These are phyloP conservation scores for Phytophthora crassamura DNA, from an alignment of 352 stramenopile species.

Conservation along the genomic window DNA sequence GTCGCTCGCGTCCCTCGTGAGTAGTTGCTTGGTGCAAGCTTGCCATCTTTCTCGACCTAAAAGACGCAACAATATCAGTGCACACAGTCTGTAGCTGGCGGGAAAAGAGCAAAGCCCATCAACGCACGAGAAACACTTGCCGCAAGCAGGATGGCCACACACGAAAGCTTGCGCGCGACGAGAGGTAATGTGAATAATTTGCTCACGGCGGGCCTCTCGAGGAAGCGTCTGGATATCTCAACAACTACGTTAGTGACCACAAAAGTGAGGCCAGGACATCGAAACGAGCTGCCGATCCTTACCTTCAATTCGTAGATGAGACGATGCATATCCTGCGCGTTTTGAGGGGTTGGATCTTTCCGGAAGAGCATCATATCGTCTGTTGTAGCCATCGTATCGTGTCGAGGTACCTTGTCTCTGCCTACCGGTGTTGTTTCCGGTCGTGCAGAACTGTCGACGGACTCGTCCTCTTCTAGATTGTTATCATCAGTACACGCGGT, in stretches of 20 bases:
- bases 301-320: conserved; percentile 79
- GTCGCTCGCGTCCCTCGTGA: conserved; percentile 49
- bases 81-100: background rate
- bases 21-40: conserved; percentile 51
- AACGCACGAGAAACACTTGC: conserved; percentile 64
- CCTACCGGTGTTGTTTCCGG: conserved; percentile 23
- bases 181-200: conserved; percentile 57
- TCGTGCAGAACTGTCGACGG: conserved; percentile 5
- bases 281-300: background rate
- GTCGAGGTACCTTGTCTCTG: background rate
- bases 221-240: conserved; percentile 45
- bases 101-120: background rate
- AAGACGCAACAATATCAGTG: background rate
- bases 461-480: background rate
- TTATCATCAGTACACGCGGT: background rate
- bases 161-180: conserved; percentile 55
- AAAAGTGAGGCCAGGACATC: too few relatives aligned
- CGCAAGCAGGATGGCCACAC: conserved; percentile 60
- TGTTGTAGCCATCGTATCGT: background rate
- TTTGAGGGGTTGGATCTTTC: conserved; percentile 20
- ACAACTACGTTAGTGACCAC: background rate
- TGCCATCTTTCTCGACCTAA: conserved; percentile 55
- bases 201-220: conserved; percentile 45
- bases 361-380: conserved; percentile 43
- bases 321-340: conserved; percentile 54